Base-by-base conservation (phyloP, 2,329 filamentous ascomycete species). In the Periconia sp. region DNA sequence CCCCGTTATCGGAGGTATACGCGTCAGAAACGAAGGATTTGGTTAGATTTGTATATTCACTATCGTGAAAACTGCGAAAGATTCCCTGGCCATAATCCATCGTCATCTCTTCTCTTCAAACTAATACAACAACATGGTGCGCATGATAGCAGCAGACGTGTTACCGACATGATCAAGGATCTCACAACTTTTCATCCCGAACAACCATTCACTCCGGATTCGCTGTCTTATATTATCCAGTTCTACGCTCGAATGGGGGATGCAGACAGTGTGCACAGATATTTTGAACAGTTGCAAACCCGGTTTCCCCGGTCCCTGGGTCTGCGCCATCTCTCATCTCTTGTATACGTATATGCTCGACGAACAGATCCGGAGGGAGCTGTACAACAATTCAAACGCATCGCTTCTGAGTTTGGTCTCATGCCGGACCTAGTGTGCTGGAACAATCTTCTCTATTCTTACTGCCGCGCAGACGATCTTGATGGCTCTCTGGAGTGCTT, bases 391-490 rank as follows among this genome's bases (percentile, higher is more conserved):
- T 88, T 97, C 56, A 67, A 84, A 45, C 77, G 81, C n/a, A 84
- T 94, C 52, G 67, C 70, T 20, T 62, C 74, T 7, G 77, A 84
- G 47, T 87, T 86, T 63, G 73, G 77, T 1, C 62, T 88, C 15
- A 60, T 76, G 41, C 87, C 87, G 7, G 83, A 85, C 58, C 70
- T 81, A 1, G 69, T 79, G 35, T 85, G 82, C 57, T 96, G 89
- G 87, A 96, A 96, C 66, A 85, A 87, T 19, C 73, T 96, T 27
- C 78, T 97, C 44, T 85, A 87, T 63, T 87, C 88, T 2, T 83
- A 92, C 71, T 80, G 81, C 17, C 85, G 85, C 60, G 82, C 82
- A 1, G 80, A 84, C 45, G 85, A 94, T 66, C 81, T 90, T 42
- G 78, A 84, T n/a, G 83, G 84, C 6, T 88, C 87, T 13, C 76